Percentiles rank a stretch among this genome's conserved stretches.
phyloP scores from a whole-genome alignment of 257 asterid species.

The Lycium ferocissimum region DNA sequence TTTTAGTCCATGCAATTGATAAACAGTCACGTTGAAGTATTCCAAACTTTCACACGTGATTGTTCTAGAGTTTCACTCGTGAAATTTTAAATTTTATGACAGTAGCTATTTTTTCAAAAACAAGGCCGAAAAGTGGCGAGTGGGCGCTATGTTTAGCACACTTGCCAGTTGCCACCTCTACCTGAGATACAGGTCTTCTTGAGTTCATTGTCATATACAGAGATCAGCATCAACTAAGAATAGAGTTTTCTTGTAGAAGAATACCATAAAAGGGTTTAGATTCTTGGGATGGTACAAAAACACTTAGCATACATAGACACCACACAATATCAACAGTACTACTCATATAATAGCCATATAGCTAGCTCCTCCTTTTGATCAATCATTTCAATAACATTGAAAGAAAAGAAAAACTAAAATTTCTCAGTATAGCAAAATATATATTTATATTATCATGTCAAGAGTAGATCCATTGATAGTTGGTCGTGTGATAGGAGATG shows the following conservation, averaged over 20 bases:
- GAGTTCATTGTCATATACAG: neutral
- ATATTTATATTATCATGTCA: conserved; percentile 42
- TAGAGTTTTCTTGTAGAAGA: neutral
- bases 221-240: conserved; percentile 4
- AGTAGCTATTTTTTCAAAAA: too few species aligned
- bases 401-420: neutral
- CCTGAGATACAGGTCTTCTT: too few species aligned
- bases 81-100: too few species aligned
- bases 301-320: neutral
- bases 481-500: conserved; percentile 76
- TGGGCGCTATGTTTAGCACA: too few species aligned
- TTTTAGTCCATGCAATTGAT: too few species aligned
- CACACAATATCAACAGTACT: neutral
- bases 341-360: conserved; percentile 1
- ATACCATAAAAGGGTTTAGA: neutral
- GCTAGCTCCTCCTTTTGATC: neutral
- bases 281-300: neutral
- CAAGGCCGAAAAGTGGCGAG: too few species aligned
- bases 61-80: too few species aligned
- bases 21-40: too few species aligned
- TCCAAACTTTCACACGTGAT: too few species aligned
- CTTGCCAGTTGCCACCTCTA: neutral
- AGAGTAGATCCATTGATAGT: conserved; percentile 67
- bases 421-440: neutral
- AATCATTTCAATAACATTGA: conserved; percentile 1